These are phyloP conservation scores for Mucor mucedo DNA, from an alignment of 371 early-diverging fungal genomes.

Conservation along the genomic window DNA sequence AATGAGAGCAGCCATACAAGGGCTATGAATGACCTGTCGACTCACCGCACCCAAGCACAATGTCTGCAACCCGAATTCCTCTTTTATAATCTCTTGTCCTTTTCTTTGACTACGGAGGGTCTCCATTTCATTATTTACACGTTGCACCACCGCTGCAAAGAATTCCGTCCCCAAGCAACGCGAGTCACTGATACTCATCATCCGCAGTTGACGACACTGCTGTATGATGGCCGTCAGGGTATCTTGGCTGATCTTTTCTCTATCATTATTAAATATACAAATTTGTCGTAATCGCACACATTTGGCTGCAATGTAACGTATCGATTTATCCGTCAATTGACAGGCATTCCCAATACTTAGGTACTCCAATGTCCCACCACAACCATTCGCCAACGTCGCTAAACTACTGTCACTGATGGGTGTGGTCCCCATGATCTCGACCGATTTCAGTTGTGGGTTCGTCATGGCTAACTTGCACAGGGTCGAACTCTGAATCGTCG, in stretches of 20 bases:
- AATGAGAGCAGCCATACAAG: conserved; percentile 28
- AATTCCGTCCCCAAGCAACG: conserved; percentile 40
- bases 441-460: conserved; percentile 42
- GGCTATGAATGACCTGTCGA: conserved; percentile 37
- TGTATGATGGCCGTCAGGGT: conserved; percentile 40
- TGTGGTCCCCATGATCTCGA: conserved; percentile 50
- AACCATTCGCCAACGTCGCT: conserved; percentile 42
- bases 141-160: conserved; percentile 37
- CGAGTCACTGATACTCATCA: conserved; percentile 50
- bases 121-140: conserved; percentile 39
- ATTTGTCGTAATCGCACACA: conserved; percentile 40
- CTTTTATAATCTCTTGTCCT: neutral
- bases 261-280: conserved; percentile 48
- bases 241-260: conserved; percentile 39
- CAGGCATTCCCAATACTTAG: conserved; percentile 49
- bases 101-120: conserved; percentile 15
- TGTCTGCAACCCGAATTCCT: conserved; percentile 31
- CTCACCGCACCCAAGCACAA: conserved; percentile 46
- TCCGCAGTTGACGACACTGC: conserved; percentile 33
- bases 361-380: conserved; percentile 38
- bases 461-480: conserved; percentile 50
- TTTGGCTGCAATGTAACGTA: conserved; percentile 35
- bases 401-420: conserved; percentile 47
- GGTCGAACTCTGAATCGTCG: conserved; percentile 50
- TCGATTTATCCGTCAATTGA: conserved; percentile 43